These are phyloP conservation scores for Mycena alexandri DNA, from an alignment of 768 basidiomycete species.

Conservation along the genomic window DNA sequence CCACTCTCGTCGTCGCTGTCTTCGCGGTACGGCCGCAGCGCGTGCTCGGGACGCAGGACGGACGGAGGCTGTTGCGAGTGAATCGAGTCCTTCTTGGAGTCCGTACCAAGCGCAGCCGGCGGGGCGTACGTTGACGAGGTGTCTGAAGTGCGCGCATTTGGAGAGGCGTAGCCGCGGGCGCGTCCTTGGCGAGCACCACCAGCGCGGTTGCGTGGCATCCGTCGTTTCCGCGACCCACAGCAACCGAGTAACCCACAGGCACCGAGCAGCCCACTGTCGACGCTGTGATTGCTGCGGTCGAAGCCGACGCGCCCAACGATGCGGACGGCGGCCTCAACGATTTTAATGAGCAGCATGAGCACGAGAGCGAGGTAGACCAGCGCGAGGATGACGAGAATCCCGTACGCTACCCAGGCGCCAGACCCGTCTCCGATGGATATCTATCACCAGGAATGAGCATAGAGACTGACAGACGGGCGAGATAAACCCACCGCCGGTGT, in stretches of 20 bases:
- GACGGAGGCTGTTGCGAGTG: conserved; percentile 74
- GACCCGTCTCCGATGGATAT: conserved; percentile 86
- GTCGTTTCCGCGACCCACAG: conserved; percentile 62
- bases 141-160: conserved; percentile 48
- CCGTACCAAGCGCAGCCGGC: conserved; percentile 51
- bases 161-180: conserved; percentile 35
- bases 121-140: conserved; percentile 55
- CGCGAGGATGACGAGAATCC: conserved; percentile 85
- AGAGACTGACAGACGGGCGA: conserved; percentile 24
- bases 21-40: conserved; percentile 79
- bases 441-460: conserved; percentile 55
- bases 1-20: conserved; percentile 85
- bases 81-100: conserved; percentile 62
- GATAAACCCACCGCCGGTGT: conserved; percentile 80
- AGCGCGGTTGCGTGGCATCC: conserved; percentile 45
- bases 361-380: conserved; percentile 88
- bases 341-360: conserved; percentile 86
- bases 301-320: conserved; percentile 84
- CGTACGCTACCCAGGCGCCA: conserved; percentile 94
- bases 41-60: conserved; percentile 85
- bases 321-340: conserved; percentile 86
- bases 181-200: conserved; percentile 2
- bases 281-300: conserved; percentile 81
- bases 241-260: conserved; percentile 82
- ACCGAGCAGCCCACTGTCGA: conserved; percentile 91